These are phyloP conservation scores for Monosporascus sp. DNA, from an alignment of 2,329 filamentous ascomycete species.

Conservation along the genomic window DNA sequence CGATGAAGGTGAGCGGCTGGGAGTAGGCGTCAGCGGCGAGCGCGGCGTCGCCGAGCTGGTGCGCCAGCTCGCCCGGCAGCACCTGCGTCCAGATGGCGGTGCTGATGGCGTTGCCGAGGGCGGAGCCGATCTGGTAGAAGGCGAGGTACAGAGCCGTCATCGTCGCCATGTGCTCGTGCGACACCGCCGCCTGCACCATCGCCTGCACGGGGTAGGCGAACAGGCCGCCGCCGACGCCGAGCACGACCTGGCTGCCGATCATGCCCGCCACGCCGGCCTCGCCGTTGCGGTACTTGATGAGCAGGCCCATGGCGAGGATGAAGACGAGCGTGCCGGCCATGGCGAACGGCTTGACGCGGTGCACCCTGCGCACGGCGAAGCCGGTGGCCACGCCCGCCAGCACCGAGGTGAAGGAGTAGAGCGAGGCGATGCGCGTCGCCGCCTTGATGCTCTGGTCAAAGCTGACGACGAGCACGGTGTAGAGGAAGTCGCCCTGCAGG, in stretches of 20 bases:
- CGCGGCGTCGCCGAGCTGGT: conserved; percentile 31
- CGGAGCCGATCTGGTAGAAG: conserved; percentile 58
- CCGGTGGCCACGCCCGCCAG: conserved; percentile 52
- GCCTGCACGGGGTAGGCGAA: conserved; percentile 49
- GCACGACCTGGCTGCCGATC: conserved; percentile 56
- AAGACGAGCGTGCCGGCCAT: conserved; percentile 55
- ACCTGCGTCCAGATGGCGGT: conserved; percentile 59
- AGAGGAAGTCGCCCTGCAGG: conserved; percentile 60
- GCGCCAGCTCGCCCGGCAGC: conserved; percentile 40
- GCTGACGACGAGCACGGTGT: conserved; percentile 55
- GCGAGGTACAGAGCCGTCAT: conserved; percentile 60
- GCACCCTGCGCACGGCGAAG: conserved; percentile 50
- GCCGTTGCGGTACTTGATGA: conserved; percentile 59
- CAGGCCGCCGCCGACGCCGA: conserved; percentile 59
- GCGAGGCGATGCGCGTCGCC: conserved; percentile 54
- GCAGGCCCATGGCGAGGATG: conserved; percentile 59
- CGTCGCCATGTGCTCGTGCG: conserved; percentile 53
- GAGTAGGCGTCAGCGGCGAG: conserved; percentile 31
- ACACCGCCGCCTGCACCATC: conserved; percentile 36
- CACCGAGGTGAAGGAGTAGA: conserved; percentile 53
- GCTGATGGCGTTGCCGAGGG: conserved; percentile 54
- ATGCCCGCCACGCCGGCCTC: conserved; percentile 46
- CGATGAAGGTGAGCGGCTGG: conserved; percentile 28
- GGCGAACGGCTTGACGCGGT: conserved; percentile 60
- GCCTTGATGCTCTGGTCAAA: conserved; percentile 53